Percentiles rank a stretch among this genome's conserved stretches.
Conservation (phyloP, 2,329 filamentous ascomycete genomes). For the Diaporthe sp. region DNA sequence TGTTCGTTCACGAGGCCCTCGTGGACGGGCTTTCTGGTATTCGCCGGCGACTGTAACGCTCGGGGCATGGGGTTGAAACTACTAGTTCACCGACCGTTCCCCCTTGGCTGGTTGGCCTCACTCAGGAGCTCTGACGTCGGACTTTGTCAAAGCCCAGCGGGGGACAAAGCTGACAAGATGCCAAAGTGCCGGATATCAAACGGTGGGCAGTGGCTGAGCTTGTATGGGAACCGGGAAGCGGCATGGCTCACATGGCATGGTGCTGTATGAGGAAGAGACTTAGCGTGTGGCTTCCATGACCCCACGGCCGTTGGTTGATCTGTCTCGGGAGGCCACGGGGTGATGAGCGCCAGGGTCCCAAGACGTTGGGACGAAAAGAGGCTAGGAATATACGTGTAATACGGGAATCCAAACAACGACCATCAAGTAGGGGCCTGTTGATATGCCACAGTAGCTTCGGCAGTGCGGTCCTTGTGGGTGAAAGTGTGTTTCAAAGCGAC, state of each 20-base stretch:
- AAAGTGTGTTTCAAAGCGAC: conserved; percentile 19
- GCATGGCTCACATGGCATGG: neutral
- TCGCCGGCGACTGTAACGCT: conserved; percentile 10
- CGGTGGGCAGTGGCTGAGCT: conserved; percentile 22
- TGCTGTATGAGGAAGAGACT: neutral
- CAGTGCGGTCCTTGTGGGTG: conserved; percentile 3
- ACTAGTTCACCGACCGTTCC: neutral
- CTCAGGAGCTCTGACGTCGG: conserved; percentile 25
- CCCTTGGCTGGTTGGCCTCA: conserved; percentile 24
- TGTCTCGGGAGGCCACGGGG: conserved; percentile 31
- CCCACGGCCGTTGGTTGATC: conserved; percentile 22
- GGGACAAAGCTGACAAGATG: neutral
- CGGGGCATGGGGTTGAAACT: conserved; percentile 33
- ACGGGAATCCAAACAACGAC: neutral
- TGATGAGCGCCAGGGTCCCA: conserved; percentile 33
- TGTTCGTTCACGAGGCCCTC: neutral
- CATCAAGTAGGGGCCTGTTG: neutral
- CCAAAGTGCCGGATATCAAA: conserved; percentile 3
- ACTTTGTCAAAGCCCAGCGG: neutral
- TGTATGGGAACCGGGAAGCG: neutral
- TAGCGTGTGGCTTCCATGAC: conserved; percentile 22
- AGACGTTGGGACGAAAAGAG: neutral
- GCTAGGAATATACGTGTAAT: neutral
- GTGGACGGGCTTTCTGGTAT: neutral
- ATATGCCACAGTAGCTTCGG: conserved; percentile 22